Base-by-base conservation (phyloP, 805 yeast species). In the Lachancea meyersii region DNA sequence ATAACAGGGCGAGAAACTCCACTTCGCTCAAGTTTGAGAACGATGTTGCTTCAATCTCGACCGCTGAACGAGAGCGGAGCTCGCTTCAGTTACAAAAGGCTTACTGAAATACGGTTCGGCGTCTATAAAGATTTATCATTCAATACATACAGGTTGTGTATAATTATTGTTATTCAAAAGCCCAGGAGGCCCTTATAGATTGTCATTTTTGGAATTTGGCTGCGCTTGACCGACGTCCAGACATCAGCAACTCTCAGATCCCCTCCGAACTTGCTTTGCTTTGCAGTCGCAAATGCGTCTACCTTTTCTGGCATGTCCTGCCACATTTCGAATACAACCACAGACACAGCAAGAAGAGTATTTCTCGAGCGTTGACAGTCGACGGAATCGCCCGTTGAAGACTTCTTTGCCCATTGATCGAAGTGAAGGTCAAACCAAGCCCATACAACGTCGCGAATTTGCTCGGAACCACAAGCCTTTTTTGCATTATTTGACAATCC, bases 391-490 rank as follows among this genome's bases (percentile, higher is more conserved):
- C 63, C 64, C 45, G 74, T 65, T 22, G 69, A 53, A 9, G 79
- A 64, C 43, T 69, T 73, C n/a, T 61, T 53, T 11, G 67, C 68
- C 78, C 85, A 79, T 24, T 60, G 60, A 36, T 73, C 74, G 53
- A 70, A 79, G 51, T 79, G 69, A 40, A 71, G 54, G 33, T 51
- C 62, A 58, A 71, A 80, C 86, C 87, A 82, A 3, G 68, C 61
- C 77, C 80, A 79, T 8, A 79, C 49, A 33, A 57, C 49, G 6
- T 63, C 53, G 47, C 63, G 64, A 35, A 51, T 55, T 6, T 18
- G 20, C 32, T 33, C 27, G 3, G 28, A 35, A 27, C 46, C 31
- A 35, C 41, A 23, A 31, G 41, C 35, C 46, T 45, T 38, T 38
- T 60, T 70, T 21, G 56, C 55, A 41, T 62, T 57, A 56, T 64